Conservation (phyloP, 345 rosid genomes). For the Ailanthus altissimus region DNA sequence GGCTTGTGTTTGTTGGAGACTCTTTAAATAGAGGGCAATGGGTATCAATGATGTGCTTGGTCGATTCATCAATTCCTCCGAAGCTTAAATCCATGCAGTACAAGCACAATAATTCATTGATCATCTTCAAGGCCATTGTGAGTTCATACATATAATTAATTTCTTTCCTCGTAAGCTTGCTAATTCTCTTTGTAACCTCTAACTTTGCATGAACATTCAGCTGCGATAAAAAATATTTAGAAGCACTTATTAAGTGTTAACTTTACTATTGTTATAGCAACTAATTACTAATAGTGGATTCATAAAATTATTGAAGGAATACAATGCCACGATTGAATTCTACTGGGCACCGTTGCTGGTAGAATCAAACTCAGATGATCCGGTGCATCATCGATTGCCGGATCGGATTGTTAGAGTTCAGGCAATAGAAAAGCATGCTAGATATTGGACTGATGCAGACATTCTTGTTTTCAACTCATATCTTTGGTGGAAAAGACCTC, state of each 20-base stretch:
- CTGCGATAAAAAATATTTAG: background rate
- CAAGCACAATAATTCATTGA: slow-evolving; percentile 64
- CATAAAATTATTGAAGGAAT: slow-evolving; percentile 48
- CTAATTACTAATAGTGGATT: slow-evolving; percentile 18
- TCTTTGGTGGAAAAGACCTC: slow-evolving; percentile 84
- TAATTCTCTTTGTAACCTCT: background rate
- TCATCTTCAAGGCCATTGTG: slow-evolving; percentile 49
- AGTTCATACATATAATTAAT: slow-evolving; percentile 8
- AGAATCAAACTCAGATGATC: slow-evolving; percentile 93
- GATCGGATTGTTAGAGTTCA: slow-evolving; percentile 73
- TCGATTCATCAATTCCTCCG: slow-evolving; percentile 59
- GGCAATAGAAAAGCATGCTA: slow-evolving; percentile 78
- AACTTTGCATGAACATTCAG: background rate
- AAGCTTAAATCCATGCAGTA: slow-evolving; percentile 52
- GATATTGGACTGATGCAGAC: slow-evolving; percentile 76
- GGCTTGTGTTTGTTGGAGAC: slow-evolving; percentile 90
- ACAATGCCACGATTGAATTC: slow-evolving; percentile 80
- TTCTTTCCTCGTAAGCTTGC: background rate
- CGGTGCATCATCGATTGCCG: slow-evolving; percentile 66
- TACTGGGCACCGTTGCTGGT: slow-evolving; percentile 94
- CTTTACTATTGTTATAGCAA: background rate
- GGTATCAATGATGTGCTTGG: slow-evolving; percentile 91
- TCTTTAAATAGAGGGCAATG: slow-evolving; percentile 90
- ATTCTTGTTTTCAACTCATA: slow-evolving; percentile 79
- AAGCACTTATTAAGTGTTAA: background rate